Conservation (phyloP, 2,329 filamentous ascomycete species). For the Fusarium sp. region DNA sequence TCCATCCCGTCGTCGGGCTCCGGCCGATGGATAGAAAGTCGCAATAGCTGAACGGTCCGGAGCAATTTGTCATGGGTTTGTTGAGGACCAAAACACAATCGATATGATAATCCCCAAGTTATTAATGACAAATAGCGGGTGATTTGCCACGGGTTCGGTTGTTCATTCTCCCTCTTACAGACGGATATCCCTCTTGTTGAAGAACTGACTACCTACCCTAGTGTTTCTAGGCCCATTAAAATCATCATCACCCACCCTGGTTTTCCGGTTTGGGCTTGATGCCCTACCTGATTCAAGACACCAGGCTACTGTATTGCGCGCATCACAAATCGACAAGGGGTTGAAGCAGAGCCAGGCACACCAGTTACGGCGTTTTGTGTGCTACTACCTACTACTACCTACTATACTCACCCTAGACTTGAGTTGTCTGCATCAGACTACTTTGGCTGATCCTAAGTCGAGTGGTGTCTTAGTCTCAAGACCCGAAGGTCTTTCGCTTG, state of each 20-base stretch:
- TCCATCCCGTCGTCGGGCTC: conserved; percentile 16
- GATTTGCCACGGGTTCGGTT: conserved; percentile 9
- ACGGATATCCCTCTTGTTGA: background rate
- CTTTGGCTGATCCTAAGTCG: conserved; percentile 11
- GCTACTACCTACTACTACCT: conserved; percentile 1
- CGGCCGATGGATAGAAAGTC: conserved; percentile 4
- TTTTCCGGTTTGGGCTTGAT: conserved; percentile 27
- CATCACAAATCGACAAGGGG: conserved; percentile 24
- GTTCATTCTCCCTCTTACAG: conserved; percentile 11
- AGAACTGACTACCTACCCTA: conserved; percentile 1
- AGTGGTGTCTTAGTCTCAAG: conserved; percentile 3
- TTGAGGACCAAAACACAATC: conserved; percentile 6
- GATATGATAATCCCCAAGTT: background rate
- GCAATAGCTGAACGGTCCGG: conserved; percentile 20
- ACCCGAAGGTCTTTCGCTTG: conserved; percentile 21
- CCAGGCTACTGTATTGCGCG: conserved; percentile 20
- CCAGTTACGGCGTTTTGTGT: conserved; percentile 32
- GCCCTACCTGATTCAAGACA: conserved; percentile 37
- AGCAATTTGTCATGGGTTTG: background rate
- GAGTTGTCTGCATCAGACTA: conserved; percentile 2
- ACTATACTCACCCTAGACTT: conserved; percentile 7
- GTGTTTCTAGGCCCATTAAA: conserved; percentile 8
- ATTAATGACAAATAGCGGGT: conserved; percentile 6
- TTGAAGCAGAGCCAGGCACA: conserved; percentile 31
- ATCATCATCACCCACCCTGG: conserved; percentile 12